A percentile compares a stretch with the other conserved stretches of the same genome.
Conservation (phyloP, 768 basidiomycete genomes). For the Suillus cothurnatus region DNA sequence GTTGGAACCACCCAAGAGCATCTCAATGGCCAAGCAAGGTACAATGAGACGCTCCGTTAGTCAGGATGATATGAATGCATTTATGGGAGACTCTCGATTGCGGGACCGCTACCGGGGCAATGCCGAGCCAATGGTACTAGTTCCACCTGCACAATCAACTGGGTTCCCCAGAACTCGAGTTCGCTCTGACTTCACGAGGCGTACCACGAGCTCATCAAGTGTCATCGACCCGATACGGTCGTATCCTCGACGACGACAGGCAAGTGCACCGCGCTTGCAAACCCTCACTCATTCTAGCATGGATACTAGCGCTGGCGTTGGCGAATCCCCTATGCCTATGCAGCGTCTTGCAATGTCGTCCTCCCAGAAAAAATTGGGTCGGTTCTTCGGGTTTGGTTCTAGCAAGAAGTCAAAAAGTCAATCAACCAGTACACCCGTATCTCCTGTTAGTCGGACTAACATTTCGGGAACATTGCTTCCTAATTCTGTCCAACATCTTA, state of each 20-base stretch:
- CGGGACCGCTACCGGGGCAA: conserved; percentile 30
- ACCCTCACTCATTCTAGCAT: conserved; percentile 47
- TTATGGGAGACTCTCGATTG: conserved; percentile 31
- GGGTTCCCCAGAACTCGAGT: conserved; percentile 28
- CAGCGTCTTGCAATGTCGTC: conserved; percentile 21
- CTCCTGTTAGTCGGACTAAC: conserved; percentile 9
- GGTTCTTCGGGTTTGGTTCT: conserved; percentile 34
- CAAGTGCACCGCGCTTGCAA: conserved; percentile 28
- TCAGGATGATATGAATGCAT: conserved; percentile 31
- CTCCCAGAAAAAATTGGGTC: conserved; percentile 48
- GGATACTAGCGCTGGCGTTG: conserved; percentile 59
- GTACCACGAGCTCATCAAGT: conserved; percentile 39
- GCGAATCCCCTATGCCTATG: conserved; percentile 54
- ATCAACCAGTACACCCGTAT: conserved; percentile 2
- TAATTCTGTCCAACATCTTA: neutral
- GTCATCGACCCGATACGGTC: conserved; percentile 37
- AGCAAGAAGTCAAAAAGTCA: conserved; percentile 16
- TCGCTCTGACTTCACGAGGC: conserved; percentile 45
- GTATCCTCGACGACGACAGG: conserved; percentile 36
- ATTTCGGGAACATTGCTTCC: conserved; percentile 23
- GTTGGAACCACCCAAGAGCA: conserved; percentile 45
- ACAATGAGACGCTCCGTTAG: conserved; percentile 45
- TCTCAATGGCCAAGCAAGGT: conserved; percentile 34
- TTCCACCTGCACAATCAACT: conserved; percentile 12
- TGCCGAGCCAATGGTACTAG: neutral